A percentile compares a stretch with the other conserved stretches of the same genome.
Evolutionary conservation across 345 rosid genomes (phyloP).

Genomic region (Erodium maritimum): DNA sequence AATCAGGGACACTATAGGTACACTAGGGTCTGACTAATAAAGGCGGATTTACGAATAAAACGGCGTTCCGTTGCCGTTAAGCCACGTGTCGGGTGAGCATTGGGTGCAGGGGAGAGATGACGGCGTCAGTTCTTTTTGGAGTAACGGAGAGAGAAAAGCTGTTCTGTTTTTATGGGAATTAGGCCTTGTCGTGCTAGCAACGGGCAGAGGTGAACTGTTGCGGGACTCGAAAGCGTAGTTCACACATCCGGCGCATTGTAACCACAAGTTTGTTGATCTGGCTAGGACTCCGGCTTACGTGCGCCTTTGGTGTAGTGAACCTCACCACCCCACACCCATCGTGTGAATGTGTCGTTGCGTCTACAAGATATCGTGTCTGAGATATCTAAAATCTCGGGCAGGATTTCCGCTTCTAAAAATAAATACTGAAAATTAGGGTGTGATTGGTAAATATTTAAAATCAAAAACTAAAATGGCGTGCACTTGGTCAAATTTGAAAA

Average conservation of each 20-base stretch:
- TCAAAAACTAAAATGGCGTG: too few relatives aligned
- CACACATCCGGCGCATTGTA: constrained; percentile 3
- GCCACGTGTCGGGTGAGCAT: constrained; percentile 12
- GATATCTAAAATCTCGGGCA: background rate
- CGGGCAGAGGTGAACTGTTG: constrained; percentile 14
- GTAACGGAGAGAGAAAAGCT: constrained; percentile 17
- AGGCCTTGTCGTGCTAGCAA: constrained; percentile 30
- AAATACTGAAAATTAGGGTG: too few relatives aligned
- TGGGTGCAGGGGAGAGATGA: constrained; percentile 3
- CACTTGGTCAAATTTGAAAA: too few relatives aligned
- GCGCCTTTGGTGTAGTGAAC: background rate
- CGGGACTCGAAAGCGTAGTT: background rate
- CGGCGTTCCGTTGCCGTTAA: background rate
- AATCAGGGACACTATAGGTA: background rate
- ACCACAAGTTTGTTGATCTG: constrained; percentile 7
- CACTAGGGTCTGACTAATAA: background rate
- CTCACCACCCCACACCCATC: background rate
- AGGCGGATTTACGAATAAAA: background rate
- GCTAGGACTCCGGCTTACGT: background rate
- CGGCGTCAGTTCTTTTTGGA: background rate
- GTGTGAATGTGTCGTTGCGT: background rate
- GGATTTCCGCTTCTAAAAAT: too few relatives aligned
- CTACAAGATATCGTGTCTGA: background rate
- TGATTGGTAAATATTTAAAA: too few relatives aligned
- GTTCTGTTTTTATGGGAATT: constrained; percentile 26